Percentiles rank a stretch among this genome's conserved stretches.
Evolutionary conservation across 768 basidiomycete species (phyloP).

Genomic region (Leccinum boreale): DNA sequence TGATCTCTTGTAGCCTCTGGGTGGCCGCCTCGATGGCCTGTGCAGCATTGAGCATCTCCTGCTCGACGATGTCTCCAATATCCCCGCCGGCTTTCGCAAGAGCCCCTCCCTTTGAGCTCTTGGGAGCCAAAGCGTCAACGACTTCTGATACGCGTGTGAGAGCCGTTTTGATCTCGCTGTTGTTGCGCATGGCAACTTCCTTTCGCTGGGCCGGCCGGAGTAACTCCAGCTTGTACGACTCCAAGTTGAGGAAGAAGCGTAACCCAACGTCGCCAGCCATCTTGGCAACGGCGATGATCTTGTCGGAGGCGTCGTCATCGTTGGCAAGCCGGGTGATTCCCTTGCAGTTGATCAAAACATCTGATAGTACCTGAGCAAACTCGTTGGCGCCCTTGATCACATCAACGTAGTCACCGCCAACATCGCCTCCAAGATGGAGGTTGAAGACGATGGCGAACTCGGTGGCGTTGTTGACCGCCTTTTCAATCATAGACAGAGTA

Average conservation of each 20-base stretch:
- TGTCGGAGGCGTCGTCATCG: slow-evolving; percentile 91
- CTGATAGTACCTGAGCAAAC: slow-evolving; percentile 88
- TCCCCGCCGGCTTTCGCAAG: slow-evolving; percentile 83
- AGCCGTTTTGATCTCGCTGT: slow-evolving; percentile 78
- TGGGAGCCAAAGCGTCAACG: slow-evolving; percentile 83
- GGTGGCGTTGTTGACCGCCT: slow-evolving; percentile 88
- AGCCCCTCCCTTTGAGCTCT: slow-evolving; percentile 67
- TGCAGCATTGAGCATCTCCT: slow-evolving; percentile 93
- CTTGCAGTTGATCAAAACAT: slow-evolving; percentile 91
- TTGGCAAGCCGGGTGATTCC: slow-evolving; percentile 91
- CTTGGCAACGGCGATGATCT: slow-evolving; percentile 81
- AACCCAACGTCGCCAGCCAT: slow-evolving; percentile 83
- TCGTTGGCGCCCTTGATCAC: slow-evolving; percentile 98
- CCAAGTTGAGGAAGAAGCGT: slow-evolving; percentile 91
- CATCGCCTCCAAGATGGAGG: slow-evolving; percentile 81
- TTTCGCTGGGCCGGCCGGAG: slow-evolving; percentile 71
- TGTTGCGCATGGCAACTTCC: slow-evolving; percentile 87
- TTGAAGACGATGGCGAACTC: slow-evolving; percentile 96
- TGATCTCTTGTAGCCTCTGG: slow-evolving; percentile 83
- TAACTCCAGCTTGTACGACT: slow-evolving; percentile 91
- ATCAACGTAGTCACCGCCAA: slow-evolving; percentile 92
- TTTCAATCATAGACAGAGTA: slow-evolving; percentile 97
- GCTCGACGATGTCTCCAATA: slow-evolving; percentile 93
- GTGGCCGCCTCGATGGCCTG: slow-evolving; percentile 93
- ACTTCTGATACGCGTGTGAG: slow-evolving; percentile 83